Evolutionary conservation across 257 asterid genomes (phyloP), one percentile per base, ranked within the genome.

Genomic region (Lycium barbarum): DNA sequence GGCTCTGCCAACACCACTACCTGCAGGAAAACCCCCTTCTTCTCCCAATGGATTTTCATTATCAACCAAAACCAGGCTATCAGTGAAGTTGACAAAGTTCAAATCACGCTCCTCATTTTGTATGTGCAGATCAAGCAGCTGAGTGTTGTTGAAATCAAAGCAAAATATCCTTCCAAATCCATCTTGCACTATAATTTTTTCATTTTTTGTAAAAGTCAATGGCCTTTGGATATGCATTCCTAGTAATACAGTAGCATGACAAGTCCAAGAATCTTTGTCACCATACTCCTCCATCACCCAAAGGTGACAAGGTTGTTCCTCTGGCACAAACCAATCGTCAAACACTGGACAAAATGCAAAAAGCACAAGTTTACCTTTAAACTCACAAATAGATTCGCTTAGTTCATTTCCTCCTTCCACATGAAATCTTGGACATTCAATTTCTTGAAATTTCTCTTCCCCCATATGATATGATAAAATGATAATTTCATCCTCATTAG

Each of bases 221-320:
- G 84, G 82, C 35, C 45, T 66, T 0, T 5, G 18, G 6, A 71
- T 2, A 6, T 26, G 20, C 2, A 4, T 70, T 2, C 22, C 54
- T 26, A 72, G 9, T n/a, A 18, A 47, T n/a, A 84, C 26, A 2
- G 76, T 20, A 67, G 54, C 73, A 18, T 55, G 6, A n/a, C 43
- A 72, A 13, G 54, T 84, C 87, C 87, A 87, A 14, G 86, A 87
- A 33, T 55, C 18, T 0, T 12, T 66, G 5, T 76, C 87, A 11
- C 80, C 88, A 78, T 87, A 87, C 40, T 85, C 86, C 61, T 18
- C 55, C 88, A 85, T 78, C 3, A 68, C 51, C 86, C 87, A 57
- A 61, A 80, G 35, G 12, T 80, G 26, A 26, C 78, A 68, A n/a
- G 15, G 18, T 20, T 35, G 35, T 18, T 38, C 14, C 10, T 7